A percentile compares a stretch with the other conserved stretches of the same genome.
Evolutionary conservation across 2,329 filamentous ascomycete genomes (phyloP).

Genomic region (Stylonectria norvegica): DNA sequence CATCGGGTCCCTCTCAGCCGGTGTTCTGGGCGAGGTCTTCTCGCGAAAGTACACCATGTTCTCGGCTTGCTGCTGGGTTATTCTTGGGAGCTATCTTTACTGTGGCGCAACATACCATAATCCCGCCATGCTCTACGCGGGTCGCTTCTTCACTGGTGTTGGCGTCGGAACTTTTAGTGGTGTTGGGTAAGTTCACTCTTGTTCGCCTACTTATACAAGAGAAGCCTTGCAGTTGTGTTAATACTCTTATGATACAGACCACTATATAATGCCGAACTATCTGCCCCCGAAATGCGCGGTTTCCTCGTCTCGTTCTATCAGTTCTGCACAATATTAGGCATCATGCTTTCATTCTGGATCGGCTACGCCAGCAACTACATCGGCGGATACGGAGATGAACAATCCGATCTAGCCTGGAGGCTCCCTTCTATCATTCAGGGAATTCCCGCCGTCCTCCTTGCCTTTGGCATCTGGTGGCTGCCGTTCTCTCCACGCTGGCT

Average conservation of each 20-base stretch:
- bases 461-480: slow-evolving; percentile 72
- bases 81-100: slow-evolving; percentile 44
- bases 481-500: slow-evolving; percentile 77
- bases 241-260: slow-evolving; percentile 26
- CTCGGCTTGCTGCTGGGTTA: slow-evolving; percentile 44
- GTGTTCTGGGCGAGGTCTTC: slow-evolving; percentile 47
- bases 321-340: slow-evolving; percentile 38
- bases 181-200: slow-evolving; percentile 18
- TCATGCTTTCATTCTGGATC: slow-evolving; percentile 50
- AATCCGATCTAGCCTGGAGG: slow-evolving; percentile 42
- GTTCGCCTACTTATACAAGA: background rate
- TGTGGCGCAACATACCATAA: slow-evolving; percentile 39
- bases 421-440: slow-evolving; percentile 46
- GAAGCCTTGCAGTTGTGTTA: too few species aligned
- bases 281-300: slow-evolving; percentile 63
- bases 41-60: slow-evolving; percentile 53
- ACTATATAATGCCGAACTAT: slow-evolving; percentile 50
- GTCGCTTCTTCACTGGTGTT: slow-evolving; percentile 47
- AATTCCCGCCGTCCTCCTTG: slow-evolving; percentile 50
- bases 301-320: slow-evolving; percentile 64
- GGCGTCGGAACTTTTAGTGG: slow-evolving; percentile 47
- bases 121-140: slow-evolving; percentile 43
- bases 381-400: slow-evolving; percentile 41
- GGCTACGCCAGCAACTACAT: slow-evolving; percentile 46
- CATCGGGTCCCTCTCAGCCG: slow-evolving; percentile 45